A percentile compares a stretch with the other conserved stretches of the same genome.
phyloP scores from a whole-genome alignment of 257 asterid species.

The Nicotiana sylvestris region DNA sequence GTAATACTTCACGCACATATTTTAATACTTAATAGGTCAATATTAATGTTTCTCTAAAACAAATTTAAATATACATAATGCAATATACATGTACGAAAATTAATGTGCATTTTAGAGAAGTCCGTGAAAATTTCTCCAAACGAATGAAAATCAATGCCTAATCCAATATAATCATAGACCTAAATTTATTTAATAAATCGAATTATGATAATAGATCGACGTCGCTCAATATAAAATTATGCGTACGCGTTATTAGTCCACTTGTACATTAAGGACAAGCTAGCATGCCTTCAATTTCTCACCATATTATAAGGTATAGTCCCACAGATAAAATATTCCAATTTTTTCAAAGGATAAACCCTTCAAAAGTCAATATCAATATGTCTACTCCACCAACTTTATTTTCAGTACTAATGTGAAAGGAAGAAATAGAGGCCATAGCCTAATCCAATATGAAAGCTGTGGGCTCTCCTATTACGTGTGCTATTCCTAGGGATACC shows the following conservation, averaged over 20 bases:
- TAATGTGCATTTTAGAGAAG: too few relatives aligned
- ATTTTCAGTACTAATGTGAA: neutral
- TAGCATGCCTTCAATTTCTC: neutral
- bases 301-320: neutral
- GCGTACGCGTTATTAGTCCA: neutral
- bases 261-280: neutral
- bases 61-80: too few relatives aligned
- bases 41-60: too few relatives aligned
- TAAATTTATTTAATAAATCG: too few relatives aligned
- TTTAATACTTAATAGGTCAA: too few relatives aligned
- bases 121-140: too few relatives aligned
- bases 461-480: neutral
- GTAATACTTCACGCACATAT: too few relatives aligned
- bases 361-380: constrained; percentile 3
- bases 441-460: neutral
- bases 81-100: too few relatives aligned
- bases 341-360: neutral
- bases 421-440: neutral
- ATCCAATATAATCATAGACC: too few relatives aligned
- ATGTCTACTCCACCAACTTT: neutral
- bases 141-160: too few relatives aligned
- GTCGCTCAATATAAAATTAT: too few relatives aligned
- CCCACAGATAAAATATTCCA: neutral
- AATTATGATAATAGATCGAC: too few relatives aligned
- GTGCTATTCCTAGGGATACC: neutral